Percentiles rank a stretch among this genome's conserved stretches.
Conservation (phyloP, 2,329 filamentous ascomycete species). For the Phaeosphaeria sp. region DNA sequence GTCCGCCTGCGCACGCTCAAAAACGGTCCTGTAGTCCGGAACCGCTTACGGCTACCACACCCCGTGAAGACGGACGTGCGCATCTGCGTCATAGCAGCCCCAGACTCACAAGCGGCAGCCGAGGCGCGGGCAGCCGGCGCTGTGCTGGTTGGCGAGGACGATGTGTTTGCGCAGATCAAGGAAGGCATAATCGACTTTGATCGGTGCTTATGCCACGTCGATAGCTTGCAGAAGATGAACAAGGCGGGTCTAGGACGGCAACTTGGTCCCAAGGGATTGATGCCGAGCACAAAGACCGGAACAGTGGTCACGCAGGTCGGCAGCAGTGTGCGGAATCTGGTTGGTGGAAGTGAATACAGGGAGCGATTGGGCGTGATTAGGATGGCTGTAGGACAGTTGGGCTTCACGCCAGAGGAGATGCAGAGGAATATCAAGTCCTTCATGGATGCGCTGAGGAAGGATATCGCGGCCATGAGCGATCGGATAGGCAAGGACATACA, state of each 20-base stretch:
- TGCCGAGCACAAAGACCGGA: constrained; percentile 87
- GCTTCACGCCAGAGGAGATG: constrained; percentile 86
- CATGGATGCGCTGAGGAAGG: constrained; percentile 77
- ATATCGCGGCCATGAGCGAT: constrained; percentile 71
- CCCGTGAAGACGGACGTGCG: constrained; percentile 86
- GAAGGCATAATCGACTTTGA: constrained; percentile 85
- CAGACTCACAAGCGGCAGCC: constrained; percentile 74
- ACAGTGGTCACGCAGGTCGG: constrained; percentile 86
- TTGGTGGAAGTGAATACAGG: constrained; percentile 84
- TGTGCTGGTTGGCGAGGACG: constrained; percentile 81
- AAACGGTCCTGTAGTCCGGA: constrained; percentile 85
- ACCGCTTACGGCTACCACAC: constrained; percentile 85
- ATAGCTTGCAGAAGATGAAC: constrained; percentile 77
- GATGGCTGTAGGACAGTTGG: constrained; percentile 89
- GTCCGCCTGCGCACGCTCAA: constrained; percentile 83
- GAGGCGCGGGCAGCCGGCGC: constrained; percentile 82
- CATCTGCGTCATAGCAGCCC: constrained; percentile 90
- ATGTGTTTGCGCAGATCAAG: constrained; percentile 80
- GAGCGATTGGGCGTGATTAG: constrained; percentile 84
- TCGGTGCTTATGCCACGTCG: constrained; percentile 81
- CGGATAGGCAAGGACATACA: constrained; percentile 74
- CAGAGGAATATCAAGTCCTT: constrained; percentile 82
- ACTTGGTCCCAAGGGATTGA: constrained; percentile 86
- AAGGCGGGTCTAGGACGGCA: constrained; percentile 82
- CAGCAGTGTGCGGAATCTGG: constrained; percentile 77